phyloP scores from a whole-genome alignment of 257 asterid genomes.

The Gentiana dahurica region DNA sequence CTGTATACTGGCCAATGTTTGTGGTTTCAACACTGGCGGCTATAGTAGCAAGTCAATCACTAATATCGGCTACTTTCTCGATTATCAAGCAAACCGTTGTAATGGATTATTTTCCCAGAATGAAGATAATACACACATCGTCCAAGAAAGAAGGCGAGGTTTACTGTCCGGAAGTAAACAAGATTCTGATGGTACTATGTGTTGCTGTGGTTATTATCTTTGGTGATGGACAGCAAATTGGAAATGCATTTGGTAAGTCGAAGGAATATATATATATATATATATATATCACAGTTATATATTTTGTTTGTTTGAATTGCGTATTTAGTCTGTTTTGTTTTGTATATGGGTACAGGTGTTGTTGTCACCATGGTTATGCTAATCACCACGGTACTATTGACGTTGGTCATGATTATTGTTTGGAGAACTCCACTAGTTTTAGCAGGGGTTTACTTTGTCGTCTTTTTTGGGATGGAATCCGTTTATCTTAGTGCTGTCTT shows the following conservation, averaged over 20 bases:
- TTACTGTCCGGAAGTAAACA: constrained; percentile 26
- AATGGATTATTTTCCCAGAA: constrained; percentile 29
- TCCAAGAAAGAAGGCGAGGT: constrained; percentile 27
- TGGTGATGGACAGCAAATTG: constrained; percentile 31
- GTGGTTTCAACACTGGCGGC: constrained; percentile 26
- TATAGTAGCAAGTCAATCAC: constrained; percentile 30
- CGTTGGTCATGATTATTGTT: too few species aligned
- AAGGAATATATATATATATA: background rate
- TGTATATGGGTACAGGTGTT: too few species aligned
- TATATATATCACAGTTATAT: too few species aligned
- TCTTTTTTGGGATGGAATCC: too few species aligned
- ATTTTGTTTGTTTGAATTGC: too few species aligned
- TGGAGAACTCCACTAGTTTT: too few species aligned
- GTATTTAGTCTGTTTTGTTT: too few species aligned
- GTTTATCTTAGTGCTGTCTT: too few species aligned
- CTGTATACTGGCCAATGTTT: constrained; percentile 33
- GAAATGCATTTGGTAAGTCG: constrained; percentile 26
- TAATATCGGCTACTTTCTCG: constrained; percentile 30
- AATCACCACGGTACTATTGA: constrained; percentile 24
- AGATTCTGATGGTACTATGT: constrained; percentile 25
- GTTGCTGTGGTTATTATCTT: constrained; percentile 29
- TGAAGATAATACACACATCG: constrained; percentile 29
- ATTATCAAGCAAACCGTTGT: constrained; percentile 29
- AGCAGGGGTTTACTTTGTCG: too few species aligned
- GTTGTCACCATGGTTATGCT: constrained; percentile 21